A percentile compares a stretch with the other conserved stretches of the same genome.
Conservation (phyloP, 805 yeast species). For the Candida tibetensis region DNA sequence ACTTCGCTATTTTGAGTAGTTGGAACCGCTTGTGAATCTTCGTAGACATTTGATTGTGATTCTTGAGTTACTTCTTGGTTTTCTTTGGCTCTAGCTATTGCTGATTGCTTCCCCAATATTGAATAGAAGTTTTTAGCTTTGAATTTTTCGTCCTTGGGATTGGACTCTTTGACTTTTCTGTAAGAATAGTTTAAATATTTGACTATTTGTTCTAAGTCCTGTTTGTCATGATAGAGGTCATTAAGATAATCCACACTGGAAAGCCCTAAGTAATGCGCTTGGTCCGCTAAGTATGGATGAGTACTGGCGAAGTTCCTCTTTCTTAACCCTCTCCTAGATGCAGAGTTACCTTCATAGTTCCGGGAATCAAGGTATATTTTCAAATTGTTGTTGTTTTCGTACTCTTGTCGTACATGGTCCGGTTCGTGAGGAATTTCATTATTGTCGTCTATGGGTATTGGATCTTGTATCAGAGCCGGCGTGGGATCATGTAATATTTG, state of each 20-base stretch:
- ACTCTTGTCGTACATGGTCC: conserved; percentile 4
- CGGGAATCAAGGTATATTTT: conserved; percentile 14
- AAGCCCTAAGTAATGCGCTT: conserved; percentile 43
- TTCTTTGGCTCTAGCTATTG: conserved; percentile 10
- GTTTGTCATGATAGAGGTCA: conserved; percentile 35
- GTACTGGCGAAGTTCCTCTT: conserved; percentile 43
- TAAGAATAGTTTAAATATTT: conserved; percentile 36
- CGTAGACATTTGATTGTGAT: not conserved
- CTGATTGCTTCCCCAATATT: conserved; percentile 27
- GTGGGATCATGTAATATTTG: no score
- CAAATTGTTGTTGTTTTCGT: conserved; percentile 13
- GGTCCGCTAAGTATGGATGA: conserved; percentile 45
- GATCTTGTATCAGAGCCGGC: not conserved
- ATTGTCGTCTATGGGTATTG: not conserved
- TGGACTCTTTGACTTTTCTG: conserved; percentile 24
- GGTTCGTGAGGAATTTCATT: conserved; percentile 1
- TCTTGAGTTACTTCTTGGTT: conserved; percentile 6
- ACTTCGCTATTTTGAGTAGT: conserved; percentile 3
- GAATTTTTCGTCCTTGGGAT: conserved; percentile 40
- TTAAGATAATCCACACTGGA: conserved; percentile 35
- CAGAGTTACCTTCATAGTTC: conserved; percentile 8
- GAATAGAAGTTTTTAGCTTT: conserved; percentile 37
- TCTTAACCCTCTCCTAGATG: conserved; percentile 29
- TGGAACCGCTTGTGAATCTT: conserved; percentile 1
- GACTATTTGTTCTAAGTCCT: conserved; percentile 31